Base-by-base conservation (phyloP, 2,329 filamentous ascomycete species). In the Cladosporium sp. region DNA sequence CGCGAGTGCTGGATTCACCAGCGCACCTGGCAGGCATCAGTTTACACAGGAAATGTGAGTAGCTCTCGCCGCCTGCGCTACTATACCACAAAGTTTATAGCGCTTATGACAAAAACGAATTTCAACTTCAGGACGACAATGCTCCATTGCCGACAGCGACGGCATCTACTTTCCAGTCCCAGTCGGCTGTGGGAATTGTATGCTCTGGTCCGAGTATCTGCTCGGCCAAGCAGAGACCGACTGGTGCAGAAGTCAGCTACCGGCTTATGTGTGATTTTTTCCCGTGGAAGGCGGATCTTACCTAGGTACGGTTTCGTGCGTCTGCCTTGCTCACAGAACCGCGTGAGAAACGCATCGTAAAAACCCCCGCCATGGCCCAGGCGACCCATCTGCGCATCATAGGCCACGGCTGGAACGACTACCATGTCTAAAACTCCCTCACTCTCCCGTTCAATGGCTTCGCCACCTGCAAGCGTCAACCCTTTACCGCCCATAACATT, bases 331-430 rank as follows among this genome's bases (percentile, higher is more conserved):
- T 67, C 61, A 66, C 67, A 74, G 82, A 92, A 96, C 66, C 88
- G 85, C 69, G 88, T 84, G 70, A 99, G 77, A 74, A 96, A 99
- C 73, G 87, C 89, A 77, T 99, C 94, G 79, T 99, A 99, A 77
- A 96, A 99, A 34, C 94, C 94, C 74, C 91, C 96, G 59, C 94
- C 94, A 74, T 99, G 94, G 40, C 94, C 94, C 19, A 97, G 82
- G 66, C 94, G 84, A 65, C 88, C 84, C 61, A 94, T 82, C 12
- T 77, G 78, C 3, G 79, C 79, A 72, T 97, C 92, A 74, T 99
- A 99, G 3, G 91, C 93, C 68, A 99, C 89, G 12, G 92, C 94
- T 1, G 94, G 94, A 80, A 97, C 84, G 28, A 99, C 81, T 63
- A 99, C 89, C 64, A 99, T 74, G 73, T 99, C 93, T 42, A 99